Evolutionary conservation across 805 yeast genomes (phyloP).

Genomic region (Pichia cabralensis): DNA sequence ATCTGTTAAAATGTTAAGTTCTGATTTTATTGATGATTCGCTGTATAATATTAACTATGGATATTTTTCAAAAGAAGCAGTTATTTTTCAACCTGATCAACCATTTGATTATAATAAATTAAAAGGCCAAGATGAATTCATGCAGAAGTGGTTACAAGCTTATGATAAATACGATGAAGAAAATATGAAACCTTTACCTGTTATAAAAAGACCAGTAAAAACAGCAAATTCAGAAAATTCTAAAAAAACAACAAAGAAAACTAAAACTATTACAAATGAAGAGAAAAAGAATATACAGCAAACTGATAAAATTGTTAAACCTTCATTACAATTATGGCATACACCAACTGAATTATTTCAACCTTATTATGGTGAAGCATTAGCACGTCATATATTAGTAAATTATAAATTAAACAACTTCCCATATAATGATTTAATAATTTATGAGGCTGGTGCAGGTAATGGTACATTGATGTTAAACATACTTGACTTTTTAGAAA

Average conservation of each 20-base stretch:
- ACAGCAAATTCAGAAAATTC: neutral
- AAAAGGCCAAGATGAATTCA: constrained; percentile 57
- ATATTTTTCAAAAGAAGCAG: constrained; percentile 69
- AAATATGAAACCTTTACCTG: constrained; percentile 15
- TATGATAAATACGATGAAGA: constrained; percentile 42
- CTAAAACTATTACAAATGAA: neutral
- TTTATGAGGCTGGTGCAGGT: constrained; percentile 87
- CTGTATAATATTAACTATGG: constrained; percentile 77
- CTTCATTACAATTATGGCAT: constrained; percentile 70
- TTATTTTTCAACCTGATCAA: constrained; percentile 56
- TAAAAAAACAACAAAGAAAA: neutral
- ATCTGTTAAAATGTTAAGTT: constrained; percentile 56
- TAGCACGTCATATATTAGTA: constrained; percentile 69
- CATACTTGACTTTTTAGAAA: constrained; percentile 53
- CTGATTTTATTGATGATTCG: constrained; percentile 80
- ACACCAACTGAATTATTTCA: constrained; percentile 82
- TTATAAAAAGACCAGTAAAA: constrained; percentile 8
- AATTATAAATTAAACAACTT: constrained; percentile 59
- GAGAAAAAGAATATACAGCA: neutral
- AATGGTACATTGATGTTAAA: constrained; percentile 80
- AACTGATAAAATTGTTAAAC: constrained; percentile 17
- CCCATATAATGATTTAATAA: constrained; percentile 61
- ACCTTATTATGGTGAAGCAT: constrained; percentile 77
- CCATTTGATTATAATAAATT: constrained; percentile 56
- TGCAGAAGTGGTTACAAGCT: constrained; percentile 56